phyloP scores from a whole-genome alignment of 2,329 filamentous ascomycete species.

The Phialophora chinensis region DNA sequence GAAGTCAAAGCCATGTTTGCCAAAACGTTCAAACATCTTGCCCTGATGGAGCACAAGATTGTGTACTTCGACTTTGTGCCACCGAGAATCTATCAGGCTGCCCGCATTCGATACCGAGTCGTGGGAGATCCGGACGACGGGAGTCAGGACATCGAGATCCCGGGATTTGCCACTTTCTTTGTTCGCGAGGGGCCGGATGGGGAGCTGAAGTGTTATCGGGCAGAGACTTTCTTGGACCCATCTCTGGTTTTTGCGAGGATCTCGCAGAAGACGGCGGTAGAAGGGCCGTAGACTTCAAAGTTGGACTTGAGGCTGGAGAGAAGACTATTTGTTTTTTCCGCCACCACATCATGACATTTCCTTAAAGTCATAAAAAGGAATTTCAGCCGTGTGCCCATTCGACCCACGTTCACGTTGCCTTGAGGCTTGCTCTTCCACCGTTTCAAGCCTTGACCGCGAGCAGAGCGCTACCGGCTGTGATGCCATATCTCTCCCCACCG shows the following conservation, averaged over 20 bases:
- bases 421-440: not conserved
- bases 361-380: not conserved
- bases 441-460: not conserved
- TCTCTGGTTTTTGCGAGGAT: slow-evolving; percentile 2
- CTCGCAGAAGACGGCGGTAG: not conserved
- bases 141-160: slow-evolving; percentile 26
- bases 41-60: slow-evolving; percentile 32
- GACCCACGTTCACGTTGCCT: not conserved
- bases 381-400: no score
- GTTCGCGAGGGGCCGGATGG: slow-evolving; percentile 21
- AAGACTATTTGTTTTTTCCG: not conserved
- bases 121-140: slow-evolving; percentile 14
- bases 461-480: not conserved
- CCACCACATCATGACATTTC: not conserved
- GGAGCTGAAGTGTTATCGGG: slow-evolving; percentile 19
- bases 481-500: not conserved
- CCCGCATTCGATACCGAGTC: slow-evolving; percentile 30
- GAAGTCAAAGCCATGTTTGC: slow-evolving; percentile 23
- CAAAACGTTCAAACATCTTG: slow-evolving; percentile 20
- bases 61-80: slow-evolving; percentile 32
- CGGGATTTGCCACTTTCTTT: slow-evolving; percentile 26
- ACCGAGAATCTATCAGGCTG: slow-evolving; percentile 33
- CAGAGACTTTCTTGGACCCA: slow-evolving; percentile 25
- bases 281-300: not conserved
- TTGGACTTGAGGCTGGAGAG: not conserved